A percentile compares a stretch with the other conserved stretches of the same genome.
These are phyloP conservation scores for Trifolium pratense DNA, from an alignment of 306 rosid genomes.

Conservation along the genomic window DNA sequence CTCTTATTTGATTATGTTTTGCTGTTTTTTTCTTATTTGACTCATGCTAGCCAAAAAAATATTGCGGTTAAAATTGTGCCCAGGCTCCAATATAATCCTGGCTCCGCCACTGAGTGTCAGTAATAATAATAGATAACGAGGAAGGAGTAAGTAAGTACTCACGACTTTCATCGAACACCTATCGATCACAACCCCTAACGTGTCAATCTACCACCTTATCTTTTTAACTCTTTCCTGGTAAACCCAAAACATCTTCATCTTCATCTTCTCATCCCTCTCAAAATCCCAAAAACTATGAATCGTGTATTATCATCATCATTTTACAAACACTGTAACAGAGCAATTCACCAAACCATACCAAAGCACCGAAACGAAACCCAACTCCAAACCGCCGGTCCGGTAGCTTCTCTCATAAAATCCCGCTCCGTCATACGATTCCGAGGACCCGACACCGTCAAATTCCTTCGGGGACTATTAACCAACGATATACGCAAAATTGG, in stretches of 20 bases:
- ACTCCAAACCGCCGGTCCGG: conserved; percentile 55
- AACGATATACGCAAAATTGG: conserved; percentile 72
- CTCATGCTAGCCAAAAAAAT: too few relatives aligned
- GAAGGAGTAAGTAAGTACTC: too few relatives aligned
- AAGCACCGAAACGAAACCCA: conserved; percentile 26
- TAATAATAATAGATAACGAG: too few relatives aligned
- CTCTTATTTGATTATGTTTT: too few relatives aligned
- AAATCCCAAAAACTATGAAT: conserved; percentile 48
- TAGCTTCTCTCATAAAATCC: conserved; percentile 64
- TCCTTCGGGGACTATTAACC: conserved; percentile 81
- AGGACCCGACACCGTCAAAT: conserved; percentile 83
- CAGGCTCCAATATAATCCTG: too few relatives aligned
- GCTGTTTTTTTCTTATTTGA: too few relatives aligned
- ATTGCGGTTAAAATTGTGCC: too few relatives aligned
- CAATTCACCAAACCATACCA: conserved; percentile 39
- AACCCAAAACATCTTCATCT: background rate
- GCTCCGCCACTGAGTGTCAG: too few relatives aligned
- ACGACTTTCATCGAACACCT: too few relatives aligned
- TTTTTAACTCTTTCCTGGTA: background rate
- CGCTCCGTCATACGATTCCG: conserved; percentile 81
- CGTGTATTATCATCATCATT: conserved; percentile 40
- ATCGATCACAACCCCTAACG: too few relatives aligned
- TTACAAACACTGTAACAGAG: conserved; percentile 45
- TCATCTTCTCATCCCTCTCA: background rate
- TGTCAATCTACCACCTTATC: conserved; percentile 39